phyloP scores from a whole-genome alignment of 495 filamentous ascomycete species.

The Evernia prunastri region DNA sequence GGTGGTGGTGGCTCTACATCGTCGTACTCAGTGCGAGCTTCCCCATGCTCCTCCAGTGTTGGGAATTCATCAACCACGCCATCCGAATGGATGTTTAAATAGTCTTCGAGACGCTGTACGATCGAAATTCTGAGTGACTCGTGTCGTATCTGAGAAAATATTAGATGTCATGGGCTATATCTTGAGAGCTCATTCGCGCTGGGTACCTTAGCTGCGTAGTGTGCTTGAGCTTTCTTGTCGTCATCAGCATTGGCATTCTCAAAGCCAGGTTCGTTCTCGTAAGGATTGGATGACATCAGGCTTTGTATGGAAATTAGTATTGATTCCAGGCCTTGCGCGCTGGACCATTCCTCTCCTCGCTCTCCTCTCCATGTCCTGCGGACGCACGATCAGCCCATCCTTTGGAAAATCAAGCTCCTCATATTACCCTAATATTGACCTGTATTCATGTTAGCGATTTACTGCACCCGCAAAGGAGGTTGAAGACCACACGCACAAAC shows the following conservation, averaged over 20 bases:
- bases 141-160: slow-evolving; percentile 65
- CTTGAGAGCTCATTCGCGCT: not conserved
- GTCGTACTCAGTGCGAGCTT: slow-evolving; percentile 25
- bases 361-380: slow-evolving; percentile 87
- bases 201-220: slow-evolving; percentile 79
- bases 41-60: slow-evolving; percentile 26
- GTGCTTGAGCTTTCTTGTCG: slow-evolving; percentile 67
- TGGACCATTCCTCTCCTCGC: slow-evolving; percentile 87
- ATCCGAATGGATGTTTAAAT: slow-evolving; percentile 57
- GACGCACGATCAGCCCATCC: slow-evolving; percentile 28
- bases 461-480: not conserved
- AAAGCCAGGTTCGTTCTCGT: slow-evolving; percentile 93
- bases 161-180: not conserved
- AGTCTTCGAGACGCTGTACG: slow-evolving; percentile 75
- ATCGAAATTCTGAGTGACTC: slow-evolving; percentile 84
- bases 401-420: slow-evolving; percentile 4
- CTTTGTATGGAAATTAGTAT: slow-evolving; percentile 94
- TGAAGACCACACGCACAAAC: slow-evolving; percentile 54
- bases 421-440: slow-evolving; percentile 82
- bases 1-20: slow-evolving; percentile 47
- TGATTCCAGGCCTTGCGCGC: slow-evolving; percentile 90
- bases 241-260: slow-evolving; percentile 61
- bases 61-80: slow-evolving; percentile 37
- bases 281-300: slow-evolving; percentile 88
- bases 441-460: slow-evolving; percentile 28